A percentile compares a stretch with the other conserved stretches of the same genome.
Conservation (phyloP, 1,284 basidiomycete genomes). For the Ganoderma multipileum region DNA sequence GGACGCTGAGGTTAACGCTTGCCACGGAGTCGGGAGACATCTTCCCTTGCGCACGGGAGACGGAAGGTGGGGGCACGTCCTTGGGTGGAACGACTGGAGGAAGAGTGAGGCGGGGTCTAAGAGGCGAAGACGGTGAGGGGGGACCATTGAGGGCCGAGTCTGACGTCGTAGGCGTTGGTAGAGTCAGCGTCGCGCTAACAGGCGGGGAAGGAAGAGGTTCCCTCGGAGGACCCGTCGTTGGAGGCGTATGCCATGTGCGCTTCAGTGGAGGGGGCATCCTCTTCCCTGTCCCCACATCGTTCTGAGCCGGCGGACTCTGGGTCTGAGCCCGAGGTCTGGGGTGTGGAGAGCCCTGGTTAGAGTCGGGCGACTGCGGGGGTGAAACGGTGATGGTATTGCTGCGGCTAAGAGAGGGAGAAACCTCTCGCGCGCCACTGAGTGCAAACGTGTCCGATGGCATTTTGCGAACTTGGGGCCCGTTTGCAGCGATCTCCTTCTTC, state of each 20-base stretch:
- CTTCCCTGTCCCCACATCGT: background rate
- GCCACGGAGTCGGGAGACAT: constrained; percentile 11
- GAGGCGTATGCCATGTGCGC: constrained; percentile 30
- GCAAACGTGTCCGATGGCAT: constrained; percentile 21
- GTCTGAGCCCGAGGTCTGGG: background rate
- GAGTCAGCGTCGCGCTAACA: constrained; percentile 11
- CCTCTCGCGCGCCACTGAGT: constrained; percentile 7
- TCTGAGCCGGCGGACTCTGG: background rate
- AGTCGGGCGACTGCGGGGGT: background rate
- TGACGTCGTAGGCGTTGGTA: constrained; percentile 16
- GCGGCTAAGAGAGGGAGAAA: constrained; percentile 11
- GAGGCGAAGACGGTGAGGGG: constrained; percentile 12
- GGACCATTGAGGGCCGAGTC: constrained; percentile 2
- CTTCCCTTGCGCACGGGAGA: constrained; percentile 21
- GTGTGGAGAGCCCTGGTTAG: background rate
- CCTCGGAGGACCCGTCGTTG: constrained; percentile 29
- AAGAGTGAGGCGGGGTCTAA: constrained; percentile 9
- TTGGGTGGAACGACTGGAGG: constrained; percentile 18
- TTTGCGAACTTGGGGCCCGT: constrained; percentile 9
- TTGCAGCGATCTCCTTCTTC: constrained; percentile 22
- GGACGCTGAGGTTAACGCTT: constrained; percentile 5
- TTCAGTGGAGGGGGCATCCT: constrained; percentile 30
- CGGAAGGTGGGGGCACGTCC: constrained; percentile 23
- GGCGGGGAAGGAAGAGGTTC: constrained; percentile 34
- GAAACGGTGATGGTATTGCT: constrained; percentile 18